Evolutionary conservation across 1,284 basidiomycete species (phyloP).

Genomic region (Heliocybe sulcata): DNA sequence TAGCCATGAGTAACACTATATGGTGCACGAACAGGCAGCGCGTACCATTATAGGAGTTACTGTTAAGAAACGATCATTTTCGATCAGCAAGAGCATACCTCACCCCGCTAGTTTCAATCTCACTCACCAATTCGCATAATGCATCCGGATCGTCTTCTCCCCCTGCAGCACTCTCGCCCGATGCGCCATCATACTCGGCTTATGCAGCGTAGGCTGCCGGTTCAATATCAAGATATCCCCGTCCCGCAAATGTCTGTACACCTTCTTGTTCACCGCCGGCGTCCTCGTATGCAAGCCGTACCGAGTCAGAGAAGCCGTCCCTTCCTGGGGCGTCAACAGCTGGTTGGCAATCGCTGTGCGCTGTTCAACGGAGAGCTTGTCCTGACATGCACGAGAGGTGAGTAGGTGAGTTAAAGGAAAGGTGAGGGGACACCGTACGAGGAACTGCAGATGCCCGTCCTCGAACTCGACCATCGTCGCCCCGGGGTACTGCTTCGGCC

Average conservation of each 20-base stretch:
- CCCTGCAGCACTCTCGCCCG: conserved; percentile 88
- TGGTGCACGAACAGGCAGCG: background rate
- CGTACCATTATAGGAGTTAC: conserved; percentile 95
- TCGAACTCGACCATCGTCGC: conserved; percentile 95
- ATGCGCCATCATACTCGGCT: conserved; percentile 99
- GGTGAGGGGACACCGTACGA: conserved; percentile 40
- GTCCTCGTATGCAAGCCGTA: conserved; percentile 65
- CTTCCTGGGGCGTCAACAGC: conserved; percentile 87
- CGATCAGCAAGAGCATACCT: too few relatives aligned
- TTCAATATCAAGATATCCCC: conserved; percentile 97
- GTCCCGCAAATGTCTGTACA: conserved; percentile 91
- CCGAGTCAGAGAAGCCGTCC: conserved; percentile 39
- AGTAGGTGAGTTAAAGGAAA: conserved; percentile 1
- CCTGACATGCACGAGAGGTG: conserved; percentile 35
- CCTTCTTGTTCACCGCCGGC: conserved; percentile 89
- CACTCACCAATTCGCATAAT: conserved; percentile 95
- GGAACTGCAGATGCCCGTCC: conserved; percentile 80
- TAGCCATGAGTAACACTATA: background rate
- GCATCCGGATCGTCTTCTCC: conserved; percentile 99
- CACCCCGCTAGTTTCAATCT: too few relatives aligned
- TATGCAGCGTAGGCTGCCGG: conserved; percentile 97
- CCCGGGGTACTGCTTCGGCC: conserved; percentile 87
- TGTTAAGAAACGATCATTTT: conserved; percentile 20
- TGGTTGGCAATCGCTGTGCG: conserved; percentile 97
- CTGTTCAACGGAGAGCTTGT: conserved; percentile 81